These are phyloP conservation scores for Alternaria sp. DNA, from an alignment of 2,329 filamentous ascomycete species.

Conservation along the genomic window DNA sequence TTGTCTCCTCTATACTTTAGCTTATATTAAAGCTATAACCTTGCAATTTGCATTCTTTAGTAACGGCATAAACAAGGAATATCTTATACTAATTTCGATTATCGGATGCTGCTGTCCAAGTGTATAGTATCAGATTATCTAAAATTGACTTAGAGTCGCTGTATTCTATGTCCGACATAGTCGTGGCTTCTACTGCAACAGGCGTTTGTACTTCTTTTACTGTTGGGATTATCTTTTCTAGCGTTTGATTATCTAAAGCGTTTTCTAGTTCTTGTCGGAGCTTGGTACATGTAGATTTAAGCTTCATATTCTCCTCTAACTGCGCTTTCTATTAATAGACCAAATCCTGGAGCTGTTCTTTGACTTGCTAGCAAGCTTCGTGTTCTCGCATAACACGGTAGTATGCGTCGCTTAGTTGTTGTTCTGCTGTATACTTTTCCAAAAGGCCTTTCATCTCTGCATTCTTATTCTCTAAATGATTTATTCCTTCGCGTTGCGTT, in stretches of 20 bases:
- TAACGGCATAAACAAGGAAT: conserved; percentile 16
- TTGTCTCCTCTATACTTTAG: conserved; percentile 13
- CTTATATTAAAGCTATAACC: conserved; percentile 16
- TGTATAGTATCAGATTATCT: conserved; percentile 13
- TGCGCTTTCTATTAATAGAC: conserved; percentile 15
- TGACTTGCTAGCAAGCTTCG: conserved; percentile 5
- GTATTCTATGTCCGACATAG: conserved; percentile 15
- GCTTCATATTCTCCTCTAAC: conserved; percentile 12
- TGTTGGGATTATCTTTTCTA: background rate
- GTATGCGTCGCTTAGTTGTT: conserved; percentile 12
- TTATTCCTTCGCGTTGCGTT: background rate
- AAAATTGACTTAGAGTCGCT: conserved; percentile 14
- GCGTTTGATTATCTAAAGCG: conserved; percentile 7
- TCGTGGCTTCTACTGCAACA: conserved; percentile 17
- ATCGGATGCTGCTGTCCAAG: conserved; percentile 13
- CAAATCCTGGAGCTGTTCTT: conserved; percentile 19
- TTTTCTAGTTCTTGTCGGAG: conserved; percentile 15
- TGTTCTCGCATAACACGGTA: conserved; percentile 11
- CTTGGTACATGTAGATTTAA: conserved; percentile 8
- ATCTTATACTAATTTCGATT: conserved; percentile 16
- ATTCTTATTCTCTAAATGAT: conserved; percentile 14
- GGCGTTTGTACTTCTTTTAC: conserved; percentile 14
- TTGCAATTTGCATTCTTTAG: conserved; percentile 13
- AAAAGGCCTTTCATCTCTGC: conserved; percentile 15
- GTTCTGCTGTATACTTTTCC: conserved; percentile 9